Base-by-base conservation (phyloP, 805 yeast species). In the Barnettozyma wickerhamii region DNA sequence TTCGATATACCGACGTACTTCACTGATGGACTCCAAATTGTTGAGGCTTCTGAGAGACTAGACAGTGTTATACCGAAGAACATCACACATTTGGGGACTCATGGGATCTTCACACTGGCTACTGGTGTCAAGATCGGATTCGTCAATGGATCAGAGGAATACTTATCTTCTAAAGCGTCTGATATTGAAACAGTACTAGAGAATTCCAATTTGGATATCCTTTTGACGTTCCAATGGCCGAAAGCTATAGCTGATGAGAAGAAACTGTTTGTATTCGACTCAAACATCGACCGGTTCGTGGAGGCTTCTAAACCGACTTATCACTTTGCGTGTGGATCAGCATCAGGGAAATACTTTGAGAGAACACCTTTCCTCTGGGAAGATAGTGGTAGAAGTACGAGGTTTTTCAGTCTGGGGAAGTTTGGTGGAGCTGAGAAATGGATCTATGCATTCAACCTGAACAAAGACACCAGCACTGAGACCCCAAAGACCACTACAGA, bases 371-470 rank as follows among this genome's bases (percentile, higher is more conserved):
- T 85, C 53, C 48, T 64, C 38, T 81, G 87, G 87, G 59, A 60
- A 15, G 66, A 64, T 14, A 67, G 61, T 0, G 52, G 68, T 12
- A n/a, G n/a, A n/a, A 53, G 71, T 2, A 75, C 88, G 0, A 65
- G 95, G 38, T 82, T 83, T 50, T 71, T 86, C 13, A 79, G 88
- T 54, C 56, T 86, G 35, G 84, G 77, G 0, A 66, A 69, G 36
- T 82, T 69, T 56, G 83, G 80, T 0, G 64, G 74, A 3, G 68
- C 69, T 9, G 71, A 65, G 3, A 75, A 73, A 55, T 87, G 91
- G 90, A 81, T 78, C 46, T 87, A 86, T 63, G 95, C 95, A 0
- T 85, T 85, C 47, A 69, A 68, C 28, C 38, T 77, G 21, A 54
- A 54, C 37, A n/a, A 59, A 23, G 64, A 58, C 15, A 55, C 42